phyloP scores from a whole-genome alignment of 192 early-diverging fungal genomes.

The Podila minutissima region DNA sequence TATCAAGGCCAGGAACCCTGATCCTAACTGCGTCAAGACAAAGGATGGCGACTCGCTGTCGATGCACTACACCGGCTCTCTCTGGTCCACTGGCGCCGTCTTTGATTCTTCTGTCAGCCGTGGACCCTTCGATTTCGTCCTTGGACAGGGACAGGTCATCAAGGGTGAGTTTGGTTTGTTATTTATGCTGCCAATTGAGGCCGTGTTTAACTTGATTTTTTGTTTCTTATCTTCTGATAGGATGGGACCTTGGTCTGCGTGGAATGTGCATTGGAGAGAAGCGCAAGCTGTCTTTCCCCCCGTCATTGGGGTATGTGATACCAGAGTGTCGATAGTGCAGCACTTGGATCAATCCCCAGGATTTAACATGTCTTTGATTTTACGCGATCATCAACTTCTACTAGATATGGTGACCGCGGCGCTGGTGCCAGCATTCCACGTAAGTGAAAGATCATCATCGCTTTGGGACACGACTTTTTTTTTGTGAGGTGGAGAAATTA shows the following conservation, averaged over 20 bases:
- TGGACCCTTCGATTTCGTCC: slow-evolving; percentile 75
- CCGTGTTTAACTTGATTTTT: neutral
- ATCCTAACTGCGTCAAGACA: slow-evolving; percentile 49
- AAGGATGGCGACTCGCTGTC: slow-evolving; percentile 65
- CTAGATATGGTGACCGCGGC: slow-evolving; percentile 60
- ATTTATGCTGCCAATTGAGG: neutral
- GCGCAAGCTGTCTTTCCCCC: slow-evolving; percentile 76
- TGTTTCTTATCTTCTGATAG: slow-evolving; percentile 8
- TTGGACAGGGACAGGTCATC: slow-evolving; percentile 73
- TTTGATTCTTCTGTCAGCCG: slow-evolving; percentile 80
- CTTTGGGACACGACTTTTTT: neutral
- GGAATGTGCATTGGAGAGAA: slow-evolving; percentile 88
- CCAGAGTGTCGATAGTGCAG: neutral
- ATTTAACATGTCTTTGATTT: neutral
- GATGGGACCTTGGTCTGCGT: slow-evolving; percentile 80
- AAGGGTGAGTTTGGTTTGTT: slow-evolving; percentile 53
- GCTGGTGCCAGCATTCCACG: slow-evolving; percentile 50
- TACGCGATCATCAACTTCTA: neutral
- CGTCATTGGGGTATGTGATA: slow-evolving; percentile 56
- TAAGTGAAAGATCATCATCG: neutral
- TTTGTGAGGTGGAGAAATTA: neutral
- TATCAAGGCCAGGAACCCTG: slow-evolving; percentile 45
- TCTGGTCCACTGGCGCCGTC: slow-evolving; percentile 68
- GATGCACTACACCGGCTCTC: slow-evolving; percentile 81
- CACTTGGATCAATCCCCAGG: neutral